These are phyloP conservation scores for Dendrothele bispora DNA, from an alignment of 768 basidiomycete genomes.

Conservation along the genomic window DNA sequence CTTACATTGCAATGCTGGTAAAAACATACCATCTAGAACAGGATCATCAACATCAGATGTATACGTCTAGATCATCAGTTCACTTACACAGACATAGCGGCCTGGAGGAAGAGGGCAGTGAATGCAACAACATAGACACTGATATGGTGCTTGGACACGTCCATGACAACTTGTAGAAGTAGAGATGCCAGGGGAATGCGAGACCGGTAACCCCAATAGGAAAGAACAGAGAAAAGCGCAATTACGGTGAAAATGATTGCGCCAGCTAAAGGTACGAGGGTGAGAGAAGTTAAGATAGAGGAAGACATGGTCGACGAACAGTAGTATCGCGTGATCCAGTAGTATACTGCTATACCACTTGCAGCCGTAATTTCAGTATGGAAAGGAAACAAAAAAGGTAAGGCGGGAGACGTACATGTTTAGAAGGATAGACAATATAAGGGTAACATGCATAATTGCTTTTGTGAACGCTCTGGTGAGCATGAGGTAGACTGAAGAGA, in stretches of 20 bases:
- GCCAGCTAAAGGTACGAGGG: slow-evolving; percentile 47
- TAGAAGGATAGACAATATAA: slow-evolving; percentile 58
- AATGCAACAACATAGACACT: slow-evolving; percentile 81
- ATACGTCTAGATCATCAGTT: background rate
- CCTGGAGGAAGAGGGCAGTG: slow-evolving; percentile 66
- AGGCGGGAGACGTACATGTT: slow-evolving; percentile 52
- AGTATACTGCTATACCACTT: slow-evolving; percentile 76
- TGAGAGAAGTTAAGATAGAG: slow-evolving; percentile 1
- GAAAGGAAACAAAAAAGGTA: background rate
- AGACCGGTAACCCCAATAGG: slow-evolving; percentile 69
- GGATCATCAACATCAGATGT: slow-evolving; percentile 8
- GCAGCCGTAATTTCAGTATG: slow-evolving; percentile 11
- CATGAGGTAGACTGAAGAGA: slow-evolving; percentile 68
- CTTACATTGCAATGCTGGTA: slow-evolving; percentile 70
- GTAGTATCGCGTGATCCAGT: slow-evolving; percentile 70
- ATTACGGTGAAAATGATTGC: slow-evolving; percentile 86
- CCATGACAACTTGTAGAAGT: slow-evolving; percentile 81
- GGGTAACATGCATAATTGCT: slow-evolving; percentile 75
- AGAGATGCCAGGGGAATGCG: slow-evolving; percentile 81
- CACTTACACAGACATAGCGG: slow-evolving; percentile 65
- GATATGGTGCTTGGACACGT: slow-evolving; percentile 80
- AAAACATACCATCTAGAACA: slow-evolving; percentile 70
- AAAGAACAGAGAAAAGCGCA: slow-evolving; percentile 69
- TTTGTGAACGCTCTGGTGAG: slow-evolving; percentile 72
- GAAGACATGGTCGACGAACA: slow-evolving; percentile 43